Conservation (phyloP, 345 rosid species). For the Brassica cretica region DNA sequence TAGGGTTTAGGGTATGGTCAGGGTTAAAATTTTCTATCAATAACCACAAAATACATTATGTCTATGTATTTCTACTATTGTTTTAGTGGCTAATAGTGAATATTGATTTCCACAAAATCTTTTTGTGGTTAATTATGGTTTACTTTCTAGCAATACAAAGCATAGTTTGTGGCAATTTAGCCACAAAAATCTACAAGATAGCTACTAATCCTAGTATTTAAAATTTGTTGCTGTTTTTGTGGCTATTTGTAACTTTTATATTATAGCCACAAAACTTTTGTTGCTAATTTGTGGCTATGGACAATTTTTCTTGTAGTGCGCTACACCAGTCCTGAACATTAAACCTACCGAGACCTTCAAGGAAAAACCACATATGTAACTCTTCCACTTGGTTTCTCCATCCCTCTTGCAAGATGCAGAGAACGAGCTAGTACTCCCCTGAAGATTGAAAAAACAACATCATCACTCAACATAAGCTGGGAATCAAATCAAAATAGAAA, state of each 20-base stretch:
- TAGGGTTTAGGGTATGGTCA: too few species aligned
- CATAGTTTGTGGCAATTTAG: too few species aligned
- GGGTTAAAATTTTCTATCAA: too few species aligned
- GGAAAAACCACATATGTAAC: constrained; percentile 92
- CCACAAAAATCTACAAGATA: too few species aligned
- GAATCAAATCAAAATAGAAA: too few species aligned
- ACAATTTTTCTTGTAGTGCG: neutral
- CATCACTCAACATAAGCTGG: neutral
- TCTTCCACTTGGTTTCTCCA: constrained; percentile 99
- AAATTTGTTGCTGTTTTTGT: neutral
- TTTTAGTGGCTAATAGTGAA: too few species aligned
- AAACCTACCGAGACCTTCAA: constrained; percentile 95
- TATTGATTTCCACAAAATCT: too few species aligned
- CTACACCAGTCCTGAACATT: constrained; percentile 56
- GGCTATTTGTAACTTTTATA: neutral
- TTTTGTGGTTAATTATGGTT: too few species aligned
- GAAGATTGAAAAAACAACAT: constrained; percentile 22
- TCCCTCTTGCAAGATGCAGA: constrained; percentile 92
- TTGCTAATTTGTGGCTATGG: neutral
- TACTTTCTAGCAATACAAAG: too few species aligned
- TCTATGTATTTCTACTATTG: too few species aligned
- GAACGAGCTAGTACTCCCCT: constrained; percentile 99
- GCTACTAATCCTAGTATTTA: too few species aligned
- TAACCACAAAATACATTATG: too few species aligned
- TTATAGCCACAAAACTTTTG: neutral